Evolutionary conservation across 108 stramenopile species (phyloP).

Genomic region (Skeletonema menzelii): DNA sequence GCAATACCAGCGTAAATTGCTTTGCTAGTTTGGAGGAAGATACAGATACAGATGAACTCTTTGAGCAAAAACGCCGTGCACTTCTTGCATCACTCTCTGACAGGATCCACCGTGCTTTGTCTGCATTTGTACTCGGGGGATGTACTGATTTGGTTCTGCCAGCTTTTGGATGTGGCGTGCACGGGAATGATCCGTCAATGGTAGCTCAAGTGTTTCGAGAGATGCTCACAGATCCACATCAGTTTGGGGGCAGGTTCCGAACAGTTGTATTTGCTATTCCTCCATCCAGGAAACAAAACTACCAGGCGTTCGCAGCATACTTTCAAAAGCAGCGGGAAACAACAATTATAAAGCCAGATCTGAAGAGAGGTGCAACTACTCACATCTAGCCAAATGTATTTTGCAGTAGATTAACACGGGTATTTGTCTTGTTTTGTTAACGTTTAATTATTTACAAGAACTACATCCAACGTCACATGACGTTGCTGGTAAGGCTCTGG

Average conservation of each 20-base stretch:
- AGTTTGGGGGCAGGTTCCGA: conserved; percentile 47
- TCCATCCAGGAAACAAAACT: conserved; percentile 52
- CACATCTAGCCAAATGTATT: background rate
- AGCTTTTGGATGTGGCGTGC: conserved; percentile 70
- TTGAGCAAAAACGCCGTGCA: conserved; percentile 31
- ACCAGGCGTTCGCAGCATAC: conserved; percentile 51
- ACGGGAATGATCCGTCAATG: conserved; percentile 58
- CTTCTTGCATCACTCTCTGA: conserved; percentile 32
- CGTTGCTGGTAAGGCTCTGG: background rate
- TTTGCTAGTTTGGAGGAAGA: conserved; percentile 1
- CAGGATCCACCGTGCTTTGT: conserved; percentile 45
- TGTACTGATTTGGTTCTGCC: conserved; percentile 59
- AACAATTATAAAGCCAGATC: background rate
- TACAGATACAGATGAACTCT: conserved; percentile 19
- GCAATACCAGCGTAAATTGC: background rate
- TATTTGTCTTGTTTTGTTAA: background rate
- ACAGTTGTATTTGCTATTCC: conserved; percentile 59
- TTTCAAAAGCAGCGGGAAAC: conserved; percentile 36
- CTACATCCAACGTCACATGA: background rate
- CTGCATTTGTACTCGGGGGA: conserved; percentile 47
- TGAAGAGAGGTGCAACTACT: conserved; percentile 8
- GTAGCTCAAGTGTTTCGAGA: conserved; percentile 54
- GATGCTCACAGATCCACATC: conserved; percentile 42
- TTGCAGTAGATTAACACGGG: background rate
- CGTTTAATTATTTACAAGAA: background rate